A percentile compares a stretch with the other conserved stretches of the same genome.
Conservation (phyloP, 83 land plant species). For the Diphasiastrum complanatum region DNA sequence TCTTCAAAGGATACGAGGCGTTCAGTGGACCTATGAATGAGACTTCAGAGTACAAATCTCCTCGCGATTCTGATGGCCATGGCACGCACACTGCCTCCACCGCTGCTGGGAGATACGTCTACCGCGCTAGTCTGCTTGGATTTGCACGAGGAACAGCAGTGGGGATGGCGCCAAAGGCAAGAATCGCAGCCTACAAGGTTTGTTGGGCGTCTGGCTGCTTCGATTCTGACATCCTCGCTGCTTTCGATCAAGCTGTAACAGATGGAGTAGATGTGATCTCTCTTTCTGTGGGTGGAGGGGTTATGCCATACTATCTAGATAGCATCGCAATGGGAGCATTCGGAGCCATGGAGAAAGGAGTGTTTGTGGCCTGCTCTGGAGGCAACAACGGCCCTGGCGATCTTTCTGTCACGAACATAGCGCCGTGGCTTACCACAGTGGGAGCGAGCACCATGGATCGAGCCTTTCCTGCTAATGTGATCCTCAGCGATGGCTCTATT, state of each 20-base stretch:
- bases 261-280: slow-evolving; percentile 39
- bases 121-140: slow-evolving; percentile 30
- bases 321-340: slow-evolving; percentile 36
- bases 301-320: slow-evolving; percentile 32
- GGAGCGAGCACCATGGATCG: slow-evolving; percentile 35
- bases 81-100: slow-evolving; percentile 42
- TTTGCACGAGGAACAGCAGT: slow-evolving; percentile 28
- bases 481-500: slow-evolving; percentile 22
- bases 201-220: slow-evolving; percentile 39
- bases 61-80: slow-evolving; percentile 36
- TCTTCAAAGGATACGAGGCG: slow-evolving; percentile 29
- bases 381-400: slow-evolving; percentile 36
- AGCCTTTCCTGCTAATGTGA: slow-evolving; percentile 29
- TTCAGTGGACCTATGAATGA: slow-evolving; percentile 32
- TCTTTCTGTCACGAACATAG: slow-evolving; percentile 30
- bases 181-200: slow-evolving; percentile 35
- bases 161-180: slow-evolving; percentile 32
- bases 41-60: slow-evolving; percentile 19
- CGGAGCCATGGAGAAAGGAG: slow-evolving; percentile 27
- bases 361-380: slow-evolving; percentile 34
- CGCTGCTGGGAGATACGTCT: slow-evolving; percentile 27
- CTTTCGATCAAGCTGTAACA: slow-evolving; percentile 33
- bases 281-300: slow-evolving; percentile 34
- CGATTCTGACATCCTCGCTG: slow-evolving; percentile 38
- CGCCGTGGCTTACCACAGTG: slow-evolving; percentile 40